These are phyloP conservation scores for Talaromyces pinophilus DNA, from an alignment of 2,329 filamentous ascomycete genomes.

Conservation along the genomic window DNA sequence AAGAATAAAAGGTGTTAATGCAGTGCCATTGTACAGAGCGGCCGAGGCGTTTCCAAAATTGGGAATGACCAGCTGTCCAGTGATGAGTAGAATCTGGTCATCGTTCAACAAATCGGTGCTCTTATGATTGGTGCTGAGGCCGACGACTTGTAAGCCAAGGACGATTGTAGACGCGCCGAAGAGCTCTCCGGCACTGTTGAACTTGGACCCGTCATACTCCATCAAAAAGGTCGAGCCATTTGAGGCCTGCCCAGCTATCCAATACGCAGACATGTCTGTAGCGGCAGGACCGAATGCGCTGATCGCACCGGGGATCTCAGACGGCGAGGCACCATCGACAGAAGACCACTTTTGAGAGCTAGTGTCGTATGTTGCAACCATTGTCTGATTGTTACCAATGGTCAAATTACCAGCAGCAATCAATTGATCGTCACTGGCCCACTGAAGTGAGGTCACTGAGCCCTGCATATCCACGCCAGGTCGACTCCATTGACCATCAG, in stretches of 20 bases:
- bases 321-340: constrained; percentile 54
- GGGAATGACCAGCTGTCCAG: constrained; percentile 76
- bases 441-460: constrained; percentile 69
- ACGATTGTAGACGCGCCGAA: constrained; percentile 69
- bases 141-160: constrained; percentile 78
- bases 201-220: constrained; percentile 75
- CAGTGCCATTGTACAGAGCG: constrained; percentile 81
- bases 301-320: constrained; percentile 73
- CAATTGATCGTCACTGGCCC: constrained; percentile 71
- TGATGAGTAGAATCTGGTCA: constrained; percentile 74
- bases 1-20: constrained; percentile 76
- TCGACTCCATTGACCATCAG: constrained; percentile 73
- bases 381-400: constrained; percentile 64
- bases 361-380: constrained; percentile 72
- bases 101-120: constrained; percentile 63
- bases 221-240: constrained; percentile 75
- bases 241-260: constrained; percentile 72
- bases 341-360: constrained; percentile 65
- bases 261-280: constrained; percentile 70
- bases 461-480: constrained; percentile 73
- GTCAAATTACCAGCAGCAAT: constrained; percentile 76
- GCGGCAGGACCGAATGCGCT: constrained; percentile 74
- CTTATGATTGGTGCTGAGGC: constrained; percentile 67
- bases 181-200: constrained; percentile 64
- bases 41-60: constrained; percentile 80